Evolutionary conservation across 2,329 filamentous ascomycete genomes (phyloP), one percentile per base, ranked within the genome.

Genomic region (Chaetomium sp.): DNA sequence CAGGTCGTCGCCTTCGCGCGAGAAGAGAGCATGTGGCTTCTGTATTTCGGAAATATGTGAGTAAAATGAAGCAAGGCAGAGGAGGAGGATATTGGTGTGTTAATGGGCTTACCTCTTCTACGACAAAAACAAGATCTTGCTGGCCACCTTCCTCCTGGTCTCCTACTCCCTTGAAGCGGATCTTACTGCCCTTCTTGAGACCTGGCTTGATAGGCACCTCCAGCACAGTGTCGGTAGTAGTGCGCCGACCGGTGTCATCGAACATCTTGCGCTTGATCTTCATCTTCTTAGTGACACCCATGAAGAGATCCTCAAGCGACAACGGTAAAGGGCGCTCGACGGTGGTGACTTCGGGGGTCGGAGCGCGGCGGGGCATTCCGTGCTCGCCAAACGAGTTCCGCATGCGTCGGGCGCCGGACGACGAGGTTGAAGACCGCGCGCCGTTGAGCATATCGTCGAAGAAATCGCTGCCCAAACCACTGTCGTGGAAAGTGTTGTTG

Each of bases 201-300:
- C 94, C 94, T 5, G 90, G 86, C 75, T 96, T 97, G 74, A 99
- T 96, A 47, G 91, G 90, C 52, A 97, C 92, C 68, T 95, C 91
- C 35, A 99, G 76, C 14, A 96, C 89, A 67, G 91, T 88, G 65
- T 99, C 94, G 58, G 91, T 88, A 3, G 86, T 87, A 44, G 83
- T 89, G 64, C 91, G 85, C 76, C 95, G 96, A 56, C 90, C 90
- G 0, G 80, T 85, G 19, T 85, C 78, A 70, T 99, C 94, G 70
- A 89, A 97, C 14, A 87, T 91, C 82, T 97, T 97, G 67, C 92
- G 84, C 78, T 96, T 96, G 62, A 97, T 95, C 76, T 94, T 95
- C 80, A 99, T 90, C 79, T 95, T 96, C 82, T 99, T 99, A 49
- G 87, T 90, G 38, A 85, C 84, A 42, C 94, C 94, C 33, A 80